Base-by-base conservation (phyloP, 805 yeast species). In the Metschnikowia santaceciliae region DNA sequence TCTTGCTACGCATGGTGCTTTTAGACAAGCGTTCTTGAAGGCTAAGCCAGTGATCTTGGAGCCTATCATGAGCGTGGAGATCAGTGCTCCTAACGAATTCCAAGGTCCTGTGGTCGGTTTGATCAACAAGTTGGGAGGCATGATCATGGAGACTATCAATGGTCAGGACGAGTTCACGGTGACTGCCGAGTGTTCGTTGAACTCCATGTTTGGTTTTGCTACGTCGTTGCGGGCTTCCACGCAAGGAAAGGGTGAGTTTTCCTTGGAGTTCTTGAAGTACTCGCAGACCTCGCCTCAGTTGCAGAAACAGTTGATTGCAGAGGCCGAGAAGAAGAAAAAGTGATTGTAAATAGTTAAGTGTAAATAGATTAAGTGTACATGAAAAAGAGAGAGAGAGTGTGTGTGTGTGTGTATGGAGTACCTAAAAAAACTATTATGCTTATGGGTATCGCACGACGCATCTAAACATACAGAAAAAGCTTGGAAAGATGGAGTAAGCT, bases 181-280 rank as follows among this genome's bases (percentile, higher is more conserved):
- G 54, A 81, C 82, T 50, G 95, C 97, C 32, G 98, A 94, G 69
- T 92, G 98, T 75, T 87, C 98, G n/a, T 82, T 94, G 72, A 91
- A 91, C 76, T 82, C 88, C 55, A 83, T 94, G 90, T 94, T 94
- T 69, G 99, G 99, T 36, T 89, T 94, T 66, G 96, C 98, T 6
- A 88, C 98, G 7, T 82, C 89, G 23, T 78, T 94, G 66, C 86
- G 99, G 78, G 98, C 99, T 19, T 83, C 88, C 53, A 92, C 99
- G 14, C 99, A 94, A 73, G 99, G 99, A 73, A 94, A 94, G 69
- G 99, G 99, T 64, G 98, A 95, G 74, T 94, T 94, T 70, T 82
- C 96, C 2, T 79, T 94, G 70, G 99, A 94, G 70, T 94, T 94
- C 76, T 85, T 88, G 66, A 88, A 90, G 64, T 94, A 92, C 69